Conservation (phyloP, 2,329 filamentous ascomycete genomes). For the Fusarium marasasianum region DNA sequence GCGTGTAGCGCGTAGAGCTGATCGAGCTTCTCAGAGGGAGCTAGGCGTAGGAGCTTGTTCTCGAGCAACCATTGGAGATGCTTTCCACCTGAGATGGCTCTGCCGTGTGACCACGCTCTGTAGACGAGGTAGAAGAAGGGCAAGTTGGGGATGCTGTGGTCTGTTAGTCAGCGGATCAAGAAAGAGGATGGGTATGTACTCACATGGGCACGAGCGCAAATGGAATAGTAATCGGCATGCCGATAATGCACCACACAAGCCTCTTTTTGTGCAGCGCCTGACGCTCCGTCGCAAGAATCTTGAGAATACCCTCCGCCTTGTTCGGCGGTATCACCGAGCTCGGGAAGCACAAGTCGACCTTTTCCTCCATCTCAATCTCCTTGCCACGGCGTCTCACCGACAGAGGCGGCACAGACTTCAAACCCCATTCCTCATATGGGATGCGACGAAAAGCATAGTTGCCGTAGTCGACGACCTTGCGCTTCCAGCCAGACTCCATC, state of each 20-base stretch:
- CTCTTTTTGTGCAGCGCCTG: constrained; percentile 79
- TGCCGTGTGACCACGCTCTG: constrained; percentile 91
- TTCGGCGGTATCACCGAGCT: constrained; percentile 71
- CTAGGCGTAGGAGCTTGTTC: constrained; percentile 73
- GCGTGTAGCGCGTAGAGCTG: constrained; percentile 71
- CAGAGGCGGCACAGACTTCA: constrained; percentile 91
- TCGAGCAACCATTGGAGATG: constrained; percentile 84
- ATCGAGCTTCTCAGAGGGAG: constrained; percentile 76
- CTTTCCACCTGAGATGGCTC: constrained; percentile 83
- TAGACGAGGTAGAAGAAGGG: constrained; percentile 97
- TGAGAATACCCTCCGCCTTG: constrained; percentile 72
- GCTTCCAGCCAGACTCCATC: constrained; percentile 87
- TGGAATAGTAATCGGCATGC: constrained; percentile 84
- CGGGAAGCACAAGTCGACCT: constrained; percentile 81
- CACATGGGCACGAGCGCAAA: constrained; percentile 88
- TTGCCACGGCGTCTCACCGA: constrained; percentile 72
- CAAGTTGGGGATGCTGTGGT: constrained; percentile 81
- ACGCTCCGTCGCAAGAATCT: constrained; percentile 79
- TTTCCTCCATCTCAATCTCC: constrained; percentile 68
- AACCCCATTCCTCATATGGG: constrained; percentile 95
- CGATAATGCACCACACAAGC: constrained; percentile 82
- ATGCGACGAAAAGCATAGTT: constrained; percentile 88
- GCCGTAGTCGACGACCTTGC: constrained; percentile 83
- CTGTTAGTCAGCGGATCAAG: background rate
- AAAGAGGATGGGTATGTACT: constrained; percentile 49